A percentile compares a stretch with the other conserved stretches of the same genome.
phyloP scores from a whole-genome alignment of 495 filamentous ascomycete genomes.

The Copromyces sp. region DNA sequence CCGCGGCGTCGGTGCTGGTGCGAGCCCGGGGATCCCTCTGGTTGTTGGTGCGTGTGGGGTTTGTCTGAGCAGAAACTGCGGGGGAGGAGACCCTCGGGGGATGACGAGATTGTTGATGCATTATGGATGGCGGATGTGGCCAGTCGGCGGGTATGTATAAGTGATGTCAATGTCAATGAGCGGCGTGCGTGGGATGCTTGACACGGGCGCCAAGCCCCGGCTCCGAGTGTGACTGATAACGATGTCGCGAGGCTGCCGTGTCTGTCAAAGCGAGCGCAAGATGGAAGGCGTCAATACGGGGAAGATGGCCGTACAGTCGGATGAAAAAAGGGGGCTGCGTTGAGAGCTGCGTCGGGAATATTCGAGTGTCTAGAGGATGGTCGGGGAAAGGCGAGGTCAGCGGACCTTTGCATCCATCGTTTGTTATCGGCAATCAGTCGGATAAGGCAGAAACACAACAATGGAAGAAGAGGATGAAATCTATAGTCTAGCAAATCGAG shows the following conservation, averaged over 20 bases:
- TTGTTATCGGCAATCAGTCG: constrained; percentile 3
- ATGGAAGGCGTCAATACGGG: neutral
- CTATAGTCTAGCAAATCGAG: constrained; percentile 1
- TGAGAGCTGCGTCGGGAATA: neutral
- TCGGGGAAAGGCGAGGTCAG: constrained; percentile 5
- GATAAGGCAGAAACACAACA: neutral
- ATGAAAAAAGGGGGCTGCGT: neutral
- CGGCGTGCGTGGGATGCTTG: neutral
- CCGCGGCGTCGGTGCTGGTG: constrained; percentile 27
- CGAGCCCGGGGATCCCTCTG: constrained; percentile 45
- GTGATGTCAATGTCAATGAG: neutral
- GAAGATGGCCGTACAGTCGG: neutral
- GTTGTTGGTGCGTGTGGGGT: constrained; percentile 61
- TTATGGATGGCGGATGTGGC: constrained; percentile 21
- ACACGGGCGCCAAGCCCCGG: neutral
- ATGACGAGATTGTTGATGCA: constrained; percentile 80
- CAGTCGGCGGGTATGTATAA: neutral
- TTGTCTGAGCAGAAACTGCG: constrained; percentile 54
- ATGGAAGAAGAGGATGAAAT: neutral
- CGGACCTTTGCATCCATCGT: constrained; percentile 22
- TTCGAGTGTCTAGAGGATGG: neutral
- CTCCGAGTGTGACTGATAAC: neutral
- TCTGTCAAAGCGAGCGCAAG: neutral
- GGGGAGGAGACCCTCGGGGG: constrained; percentile 55
- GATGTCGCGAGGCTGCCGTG: neutral